phyloP scores from a whole-genome alignment of 495 filamentous ascomycete species.

The Daldinia grandis region DNA sequence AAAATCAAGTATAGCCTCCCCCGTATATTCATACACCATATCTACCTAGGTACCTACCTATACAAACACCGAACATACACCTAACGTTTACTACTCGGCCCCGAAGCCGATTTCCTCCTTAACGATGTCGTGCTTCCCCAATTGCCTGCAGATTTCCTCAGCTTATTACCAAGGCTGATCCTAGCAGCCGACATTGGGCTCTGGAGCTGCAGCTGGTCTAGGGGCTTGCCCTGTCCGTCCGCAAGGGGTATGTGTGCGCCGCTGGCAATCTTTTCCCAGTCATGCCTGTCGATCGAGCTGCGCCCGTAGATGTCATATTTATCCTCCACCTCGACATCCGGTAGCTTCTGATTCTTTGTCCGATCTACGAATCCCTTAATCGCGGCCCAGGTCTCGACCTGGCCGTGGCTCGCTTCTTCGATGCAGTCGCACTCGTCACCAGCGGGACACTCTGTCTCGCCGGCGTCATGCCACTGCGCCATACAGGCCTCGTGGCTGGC shows the following conservation, averaged over 20 bases:
- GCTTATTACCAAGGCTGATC: constrained; percentile 56
- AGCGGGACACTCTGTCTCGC: constrained; percentile 56
- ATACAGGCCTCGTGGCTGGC: constrained; percentile 64
- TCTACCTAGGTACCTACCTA: no score
- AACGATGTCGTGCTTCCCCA: constrained; percentile 44
- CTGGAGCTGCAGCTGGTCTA: constrained; percentile 35
- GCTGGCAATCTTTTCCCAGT: constrained; percentile 49
- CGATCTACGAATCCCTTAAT: constrained; percentile 48
- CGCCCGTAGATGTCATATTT: constrained; percentile 25
- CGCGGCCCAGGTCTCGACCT: constrained; percentile 54
- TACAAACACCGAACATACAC: neutral
- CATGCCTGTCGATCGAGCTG: constrained; percentile 42
- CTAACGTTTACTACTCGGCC: constrained; percentile 16
- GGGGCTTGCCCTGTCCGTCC: constrained; percentile 33
- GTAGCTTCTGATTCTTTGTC: constrained; percentile 38
- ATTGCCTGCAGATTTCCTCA: constrained; percentile 52
- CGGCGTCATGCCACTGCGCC: constrained; percentile 59
- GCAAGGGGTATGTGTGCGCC: constrained; percentile 37
- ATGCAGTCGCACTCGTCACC: constrained; percentile 60
- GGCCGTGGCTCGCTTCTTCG: constrained; percentile 50
- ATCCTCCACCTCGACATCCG: constrained; percentile 17
- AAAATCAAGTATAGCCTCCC: neutral
- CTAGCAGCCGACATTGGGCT: constrained; percentile 54
- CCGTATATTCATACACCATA: constrained; percentile 7
- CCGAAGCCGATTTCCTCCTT: constrained; percentile 28